Conservation (phyloP, 164 flowering plant species). For the Saururus chinensis region DNA sequence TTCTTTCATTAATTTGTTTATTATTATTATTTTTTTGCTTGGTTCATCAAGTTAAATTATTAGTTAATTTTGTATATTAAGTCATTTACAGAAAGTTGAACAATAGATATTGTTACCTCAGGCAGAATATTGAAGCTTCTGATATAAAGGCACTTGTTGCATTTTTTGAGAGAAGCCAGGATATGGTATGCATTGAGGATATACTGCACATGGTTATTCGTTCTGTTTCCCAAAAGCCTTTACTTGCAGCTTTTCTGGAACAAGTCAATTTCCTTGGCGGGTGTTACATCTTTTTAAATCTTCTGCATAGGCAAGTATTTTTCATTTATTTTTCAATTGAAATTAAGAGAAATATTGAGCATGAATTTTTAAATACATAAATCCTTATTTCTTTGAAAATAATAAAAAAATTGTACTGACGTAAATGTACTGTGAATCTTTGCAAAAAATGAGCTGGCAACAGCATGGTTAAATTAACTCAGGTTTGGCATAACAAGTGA, state of each 20-base stretch:
- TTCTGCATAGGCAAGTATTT: conserved; percentile 59
- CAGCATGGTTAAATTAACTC: too few relatives aligned
- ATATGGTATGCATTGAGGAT: conserved; percentile 92
- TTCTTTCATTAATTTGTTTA: too few relatives aligned
- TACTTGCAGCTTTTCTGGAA: conserved; percentile 78
- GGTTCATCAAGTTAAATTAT: too few relatives aligned
- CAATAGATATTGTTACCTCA: conserved; percentile 15
- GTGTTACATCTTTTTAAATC: conserved; percentile 84
- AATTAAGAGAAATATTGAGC: too few relatives aligned
- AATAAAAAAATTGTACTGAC: too few relatives aligned
- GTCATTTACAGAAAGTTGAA: conserved; percentile 2
- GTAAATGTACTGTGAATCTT: too few relatives aligned
- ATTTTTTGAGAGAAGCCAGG: conserved; percentile 83
- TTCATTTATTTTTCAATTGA: not conserved
- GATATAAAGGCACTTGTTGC: conserved; percentile 80
- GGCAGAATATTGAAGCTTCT: conserved; percentile 62
- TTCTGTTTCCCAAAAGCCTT: conserved; percentile 63
- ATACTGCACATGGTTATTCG: conserved; percentile 91
- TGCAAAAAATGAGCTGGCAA: too few relatives aligned
- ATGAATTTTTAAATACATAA: too few relatives aligned
- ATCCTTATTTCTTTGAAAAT: too few relatives aligned
- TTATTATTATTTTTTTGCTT: too few relatives aligned
- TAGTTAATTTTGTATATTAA: too few relatives aligned
- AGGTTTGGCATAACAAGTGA: too few relatives aligned
- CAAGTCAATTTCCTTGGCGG: conserved; percentile 83